Percentiles rank a stretch among this genome's conserved stretches.
Evolutionary conservation across 2,329 filamentous ascomycete species (phyloP).

Genomic region (Cordyceps tenuipes): DNA sequence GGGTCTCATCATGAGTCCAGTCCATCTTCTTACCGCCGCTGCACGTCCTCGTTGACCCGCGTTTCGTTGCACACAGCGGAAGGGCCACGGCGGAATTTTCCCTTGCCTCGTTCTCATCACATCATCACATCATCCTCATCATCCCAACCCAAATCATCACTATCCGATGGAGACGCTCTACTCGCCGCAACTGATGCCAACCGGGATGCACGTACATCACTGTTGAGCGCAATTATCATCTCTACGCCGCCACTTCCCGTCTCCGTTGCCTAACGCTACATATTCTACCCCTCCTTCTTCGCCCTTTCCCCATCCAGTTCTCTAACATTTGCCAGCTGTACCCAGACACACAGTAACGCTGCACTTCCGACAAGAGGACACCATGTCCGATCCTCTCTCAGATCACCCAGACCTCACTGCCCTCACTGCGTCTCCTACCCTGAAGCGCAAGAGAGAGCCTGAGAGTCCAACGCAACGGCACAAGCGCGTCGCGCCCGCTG

Average conservation of each 20-base stretch:
- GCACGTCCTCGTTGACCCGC: background rate
- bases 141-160: constrained; percentile 5
- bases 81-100: background rate
- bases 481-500: constrained; percentile 41
- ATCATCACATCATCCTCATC: background rate
- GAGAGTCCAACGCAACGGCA: constrained; percentile 42
- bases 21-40: background rate
- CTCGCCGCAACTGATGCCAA: background rate
- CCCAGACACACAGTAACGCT: constrained; percentile 7
- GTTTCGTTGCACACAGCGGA: background rate
- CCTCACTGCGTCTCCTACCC: constrained; percentile 34
- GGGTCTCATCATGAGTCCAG: background rate
- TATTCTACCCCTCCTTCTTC: background rate
- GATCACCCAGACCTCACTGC: constrained; percentile 41
- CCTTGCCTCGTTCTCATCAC: background rate
- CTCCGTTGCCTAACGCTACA: background rate
- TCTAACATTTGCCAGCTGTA: constrained; percentile 6
- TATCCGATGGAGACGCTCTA: background rate
- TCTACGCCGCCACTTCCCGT: background rate
- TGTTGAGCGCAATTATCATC: background rate
- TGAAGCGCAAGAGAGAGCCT: constrained; percentile 48
- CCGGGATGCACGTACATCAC: background rate
- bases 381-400: constrained; percentile 9
- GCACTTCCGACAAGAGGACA: background rate
- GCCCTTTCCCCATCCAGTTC: background rate